Percentiles rank a stretch among this genome's conserved stretches.
phyloP scores from a whole-genome alignment of 2,329 filamentous ascomycete species.

The Sporothrix mexicana region DNA sequence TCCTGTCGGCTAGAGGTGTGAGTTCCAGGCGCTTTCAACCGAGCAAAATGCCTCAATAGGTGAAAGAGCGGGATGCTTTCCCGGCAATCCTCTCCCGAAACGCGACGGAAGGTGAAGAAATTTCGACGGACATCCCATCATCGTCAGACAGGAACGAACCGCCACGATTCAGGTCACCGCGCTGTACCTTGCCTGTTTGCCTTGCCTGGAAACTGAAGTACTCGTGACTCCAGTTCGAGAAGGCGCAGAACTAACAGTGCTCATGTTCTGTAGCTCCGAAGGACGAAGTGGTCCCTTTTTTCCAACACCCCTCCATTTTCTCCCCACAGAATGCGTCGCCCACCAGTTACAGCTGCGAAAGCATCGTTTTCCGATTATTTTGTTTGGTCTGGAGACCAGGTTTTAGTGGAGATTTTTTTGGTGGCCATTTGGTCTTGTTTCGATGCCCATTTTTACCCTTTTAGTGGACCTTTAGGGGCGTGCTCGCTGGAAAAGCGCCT shows the following conservation, averaged over 20 bases:
- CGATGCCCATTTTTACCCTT: background rate
- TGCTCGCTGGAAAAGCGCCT: constrained; percentile 11
- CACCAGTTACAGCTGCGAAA: constrained; percentile 24
- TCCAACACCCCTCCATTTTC: background rate
- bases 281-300: constrained; percentile 1
- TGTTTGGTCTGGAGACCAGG: constrained; percentile 38
- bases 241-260: background rate
- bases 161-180: background rate
- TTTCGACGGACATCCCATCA: constrained; percentile 3
- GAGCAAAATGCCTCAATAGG: constrained; percentile 36
- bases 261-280: constrained; percentile 9
- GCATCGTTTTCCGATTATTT: constrained; percentile 31
- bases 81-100: constrained; percentile 33
- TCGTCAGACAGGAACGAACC: constrained; percentile 9
- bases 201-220: background rate
- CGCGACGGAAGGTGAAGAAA: constrained; percentile 16
- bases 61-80: constrained; percentile 15
- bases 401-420: background rate
- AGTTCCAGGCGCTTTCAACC: constrained; percentile 23
- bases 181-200: background rate
- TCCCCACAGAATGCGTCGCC: background rate
- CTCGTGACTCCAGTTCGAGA: background rate
- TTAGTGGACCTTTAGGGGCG: constrained; percentile 7
- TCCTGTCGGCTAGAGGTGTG: constrained; percentile 27
- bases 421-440: constrained; percentile 20